A percentile compares a stretch with the other conserved stretches of the same genome.
phyloP scores from a whole-genome alignment of 2,329 filamentous ascomycete species.

The Geosmithia flava region DNA sequence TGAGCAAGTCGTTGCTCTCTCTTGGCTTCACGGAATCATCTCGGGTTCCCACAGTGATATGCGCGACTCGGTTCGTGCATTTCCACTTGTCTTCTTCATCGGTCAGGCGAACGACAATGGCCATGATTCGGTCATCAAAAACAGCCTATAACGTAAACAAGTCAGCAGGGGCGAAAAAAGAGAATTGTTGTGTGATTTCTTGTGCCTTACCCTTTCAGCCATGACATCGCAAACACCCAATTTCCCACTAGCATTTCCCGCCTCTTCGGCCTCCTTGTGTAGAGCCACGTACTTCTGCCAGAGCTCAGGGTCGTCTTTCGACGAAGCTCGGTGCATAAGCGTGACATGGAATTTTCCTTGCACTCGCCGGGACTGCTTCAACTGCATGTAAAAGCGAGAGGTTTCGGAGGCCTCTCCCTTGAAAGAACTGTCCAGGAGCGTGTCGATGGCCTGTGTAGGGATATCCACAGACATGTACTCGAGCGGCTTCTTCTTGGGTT shows the following conservation, averaged over 20 bases:
- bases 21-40: slow-evolving; percentile 69
- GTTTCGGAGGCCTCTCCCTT: slow-evolving; percentile 30
- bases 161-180: slow-evolving; percentile 1
- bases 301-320: slow-evolving; percentile 48
- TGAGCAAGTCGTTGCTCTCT: slow-evolving; percentile 81
- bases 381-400: slow-evolving; percentile 54
- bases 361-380: slow-evolving; percentile 62
- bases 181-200: background rate
- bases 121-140: slow-evolving; percentile 82
- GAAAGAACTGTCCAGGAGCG: slow-evolving; percentile 61
- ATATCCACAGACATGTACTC: slow-evolving; percentile 46
- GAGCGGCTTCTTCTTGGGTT: slow-evolving; percentile 27
- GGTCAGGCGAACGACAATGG: slow-evolving; percentile 68
- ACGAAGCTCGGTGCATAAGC: slow-evolving; percentile 66
- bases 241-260: slow-evolving; percentile 12
- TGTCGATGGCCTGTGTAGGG: slow-evolving; percentile 25
- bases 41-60: slow-evolving; percentile 82
- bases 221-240: slow-evolving; percentile 54
- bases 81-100: slow-evolving; percentile 46
- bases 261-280: slow-evolving; percentile 31
- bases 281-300: slow-evolving; percentile 65
- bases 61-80: slow-evolving; percentile 66
- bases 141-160: slow-evolving; percentile 41
- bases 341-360: slow-evolving; percentile 90
- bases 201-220: slow-evolving; percentile 41